Evolutionary conservation across 1,284 basidiomycete species (phyloP), one percentile per base, ranked within the genome.

Genomic region (Puccinia polysora): DNA sequence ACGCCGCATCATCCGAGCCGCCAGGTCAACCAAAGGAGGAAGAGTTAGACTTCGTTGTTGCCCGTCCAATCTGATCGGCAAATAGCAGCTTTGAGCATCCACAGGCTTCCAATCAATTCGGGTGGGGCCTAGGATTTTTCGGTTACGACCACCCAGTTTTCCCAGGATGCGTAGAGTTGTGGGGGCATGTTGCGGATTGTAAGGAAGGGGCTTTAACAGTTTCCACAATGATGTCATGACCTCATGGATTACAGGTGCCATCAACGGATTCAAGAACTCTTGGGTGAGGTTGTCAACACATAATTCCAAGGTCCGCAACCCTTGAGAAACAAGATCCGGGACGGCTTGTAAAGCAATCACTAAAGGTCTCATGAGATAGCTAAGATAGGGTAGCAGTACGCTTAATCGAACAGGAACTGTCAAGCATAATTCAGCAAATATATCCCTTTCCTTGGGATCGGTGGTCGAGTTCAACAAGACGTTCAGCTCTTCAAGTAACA

Each of bases 251-350:
- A 97, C 91, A 0, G 91, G 92, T 74, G 88, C 90, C 78, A 99
- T 87, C 1, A 94, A 96, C 0, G 96, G 97, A 78, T 98, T 96
- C 32, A 99, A 84, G 83, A 98, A 99, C 80, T 98, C 96, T 20
- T 94, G 92, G 0, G 94, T 97, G 28, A 99, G 84, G 78, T 98
- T 99, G 83, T 99, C 97, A 79, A 99, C 97, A 81, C 95, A 98
- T n/a, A 99, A 84, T 81, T 99, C 97, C 73, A 99, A 85, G 0
- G 96, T 98, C 4, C 97, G 87, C 38, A 99, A 83, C 52, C 96
- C 96, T 82, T 99, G 96, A 53, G 91, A 89, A 73, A 98, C 90
- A 60, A 97, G 86, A 74, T 99, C 95, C 3, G 89, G 85, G 47
- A 86, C 86, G 25, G 92, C 93, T 74, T 89, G 88, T 56, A 99